A percentile compares a stretch with the other conserved stretches of the same genome.
These are phyloP conservation scores for Xerocomellus amylosporus DNA, from an alignment of 768 basidiomycete species.

Conservation along the genomic window DNA sequence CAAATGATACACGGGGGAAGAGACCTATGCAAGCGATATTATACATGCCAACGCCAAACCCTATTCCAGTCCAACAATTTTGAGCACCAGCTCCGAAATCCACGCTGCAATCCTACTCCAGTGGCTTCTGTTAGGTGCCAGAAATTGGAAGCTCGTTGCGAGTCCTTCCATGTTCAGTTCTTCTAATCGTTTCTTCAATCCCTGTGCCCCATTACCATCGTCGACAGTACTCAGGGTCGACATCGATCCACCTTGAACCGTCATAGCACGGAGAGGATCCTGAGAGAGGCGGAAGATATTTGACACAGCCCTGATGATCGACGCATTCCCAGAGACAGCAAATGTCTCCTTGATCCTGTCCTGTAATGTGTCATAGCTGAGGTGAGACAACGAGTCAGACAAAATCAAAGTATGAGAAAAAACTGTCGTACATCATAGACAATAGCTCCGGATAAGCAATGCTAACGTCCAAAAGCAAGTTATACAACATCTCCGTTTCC, in stretches of 20 bases:
- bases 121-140: slow-evolving; percentile 51
- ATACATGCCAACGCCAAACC: slow-evolving; percentile 15
- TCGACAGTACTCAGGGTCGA: slow-evolving; percentile 66
- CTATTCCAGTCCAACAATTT: slow-evolving; percentile 43
- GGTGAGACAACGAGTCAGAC: slow-evolving; percentile 5
- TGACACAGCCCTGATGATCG: slow-evolving; percentile 69
- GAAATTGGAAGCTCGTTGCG: slow-evolving; percentile 68
- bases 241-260: slow-evolving; percentile 49
- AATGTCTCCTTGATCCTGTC: slow-evolving; percentile 74
- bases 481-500: slow-evolving; percentile 80
- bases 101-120: slow-evolving; percentile 69
- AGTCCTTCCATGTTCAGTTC: slow-evolving; percentile 73
- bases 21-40: slow-evolving; percentile 12
- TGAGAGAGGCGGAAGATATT: slow-evolving; percentile 70
- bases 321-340: slow-evolving; percentile 66
- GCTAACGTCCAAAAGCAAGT: slow-evolving; percentile 69
- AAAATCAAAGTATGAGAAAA: background rate
- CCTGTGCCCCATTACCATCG: slow-evolving; percentile 42
- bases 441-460: slow-evolving; percentile 68
- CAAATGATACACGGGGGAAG: slow-evolving; percentile 3
- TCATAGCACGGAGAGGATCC: slow-evolving; percentile 44
- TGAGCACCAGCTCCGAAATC: slow-evolving; percentile 62
- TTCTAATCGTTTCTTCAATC: slow-evolving; percentile 56
- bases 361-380: slow-evolving; percentile 72
- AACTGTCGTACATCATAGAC: slow-evolving; percentile 60